Base-by-base conservation (phyloP, 2,329 filamentous ascomycete genomes). In the Chlorencoelia australis region DNA sequence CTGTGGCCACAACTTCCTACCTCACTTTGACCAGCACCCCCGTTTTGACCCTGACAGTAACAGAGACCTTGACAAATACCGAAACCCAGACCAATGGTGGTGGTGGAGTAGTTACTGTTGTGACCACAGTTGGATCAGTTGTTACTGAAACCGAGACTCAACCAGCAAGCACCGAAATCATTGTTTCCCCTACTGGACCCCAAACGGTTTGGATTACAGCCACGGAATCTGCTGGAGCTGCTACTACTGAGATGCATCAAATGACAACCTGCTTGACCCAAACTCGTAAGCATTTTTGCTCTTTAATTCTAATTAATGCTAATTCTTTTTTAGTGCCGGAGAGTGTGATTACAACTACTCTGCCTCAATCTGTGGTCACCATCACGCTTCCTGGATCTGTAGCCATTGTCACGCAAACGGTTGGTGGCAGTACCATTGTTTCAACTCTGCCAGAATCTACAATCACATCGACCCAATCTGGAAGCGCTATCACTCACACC, bases 371-470 rank as follows among this genome's bases (percentile, higher is more conserved):
- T 2, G 26, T 32, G 3, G n/a, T 31, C 11, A 37, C 28, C 16
- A 22, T 22, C 16, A 37, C 10, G 7, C 13, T 37, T 25, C 21
- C 35, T 24, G 27, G 35, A 24, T 11, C 27, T 4, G 35, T 21
- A 3, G 4, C 25, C 13, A 11, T 25, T 5, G 32, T 37, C 16
- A 37, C 35, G 9, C 18, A 37, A 5, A 37, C 27, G 11, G 21
- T 37, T 16, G n/a, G 20, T 11, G 15, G 15, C 18, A 39, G 8
- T 18, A 39, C 29, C n/a, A 15, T 34, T 26, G 20, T 15, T 6
- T 26, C 30, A 11, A 9, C 29, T 15, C n/a, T 39, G 11, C 36
- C 36, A 20, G 18, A 30, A 14, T 29, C 30, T 9, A 39, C 36
- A 1, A 11, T 39, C 15, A 33, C 25, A 9, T 8, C 28, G n/a